Evolutionary conservation across 257 asterid species (phyloP).

Genomic region (Perilla frutescens): DNA sequence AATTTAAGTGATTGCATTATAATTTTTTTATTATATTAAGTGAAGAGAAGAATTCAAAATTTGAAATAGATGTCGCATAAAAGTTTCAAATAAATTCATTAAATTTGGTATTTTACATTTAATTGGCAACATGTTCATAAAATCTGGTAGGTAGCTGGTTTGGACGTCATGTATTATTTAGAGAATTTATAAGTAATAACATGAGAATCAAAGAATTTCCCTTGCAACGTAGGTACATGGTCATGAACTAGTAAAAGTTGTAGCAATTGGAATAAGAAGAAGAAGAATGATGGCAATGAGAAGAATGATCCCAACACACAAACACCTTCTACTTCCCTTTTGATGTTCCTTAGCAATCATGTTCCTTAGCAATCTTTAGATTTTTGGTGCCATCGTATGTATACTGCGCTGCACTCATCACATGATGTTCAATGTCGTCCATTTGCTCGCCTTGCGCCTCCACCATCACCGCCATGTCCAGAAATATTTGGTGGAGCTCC

Average conservation of each 20-base stretch:
- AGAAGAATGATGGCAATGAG: constrained; percentile 62
- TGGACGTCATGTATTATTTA: no score
- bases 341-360: constrained; percentile 68
- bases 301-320: constrained; percentile 68
- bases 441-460: constrained; percentile 86
- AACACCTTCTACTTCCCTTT: constrained; percentile 75
- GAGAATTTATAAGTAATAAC: no score
- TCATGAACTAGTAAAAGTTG: constrained; percentile 67
- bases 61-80: no score
- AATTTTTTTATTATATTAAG: no score
- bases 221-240: no score
- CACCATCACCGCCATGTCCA: constrained; percentile 60
- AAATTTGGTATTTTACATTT: no score
- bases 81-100: no score
- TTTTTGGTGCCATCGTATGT: constrained; percentile 68
- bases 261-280: constrained; percentile 64
- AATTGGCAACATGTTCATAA: no score
- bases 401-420: constrained; percentile 68
- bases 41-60: no score
- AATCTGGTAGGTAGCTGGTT: no score
- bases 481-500: constrained; percentile 71
- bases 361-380: constrained; percentile 66
- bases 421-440: constrained; percentile 88
- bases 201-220: no score
- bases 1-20: no score